Percentiles rank a stretch among this genome's conserved stretches.
phyloP scores from a whole-genome alignment of 1,284 basidiomycete genomes.

The Trichosporon ovoides region DNA sequence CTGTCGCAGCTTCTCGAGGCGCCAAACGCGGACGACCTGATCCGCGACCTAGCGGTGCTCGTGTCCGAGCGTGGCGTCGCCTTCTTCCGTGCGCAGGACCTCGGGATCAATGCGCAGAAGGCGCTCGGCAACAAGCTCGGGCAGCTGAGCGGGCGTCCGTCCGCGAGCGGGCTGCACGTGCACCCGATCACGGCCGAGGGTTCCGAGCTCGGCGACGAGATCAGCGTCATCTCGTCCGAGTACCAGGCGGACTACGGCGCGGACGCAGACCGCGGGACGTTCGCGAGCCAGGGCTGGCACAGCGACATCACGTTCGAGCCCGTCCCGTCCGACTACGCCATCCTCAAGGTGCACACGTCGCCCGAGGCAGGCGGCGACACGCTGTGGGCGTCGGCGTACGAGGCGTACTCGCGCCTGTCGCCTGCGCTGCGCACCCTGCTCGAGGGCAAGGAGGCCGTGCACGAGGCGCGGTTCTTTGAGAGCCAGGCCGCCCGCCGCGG shows the following conservation, averaged over 20 bases:
- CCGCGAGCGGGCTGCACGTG: constrained; percentile 21
- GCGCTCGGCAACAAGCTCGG: constrained; percentile 55
- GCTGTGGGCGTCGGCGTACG: constrained; percentile 56
- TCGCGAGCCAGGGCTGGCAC: constrained; percentile 41
- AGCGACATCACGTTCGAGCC: constrained; percentile 64
- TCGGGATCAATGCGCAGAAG: constrained; percentile 52
- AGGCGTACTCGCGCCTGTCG: constrained; percentile 62
- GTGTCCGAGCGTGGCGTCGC: constrained; percentile 65
- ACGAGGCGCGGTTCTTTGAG: constrained; percentile 56
- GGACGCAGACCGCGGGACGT: constrained; percentile 41
- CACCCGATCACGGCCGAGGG: constrained; percentile 38
- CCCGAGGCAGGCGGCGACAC: constrained; percentile 52
- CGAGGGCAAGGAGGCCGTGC: constrained; percentile 58
- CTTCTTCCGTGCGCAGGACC: constrained; percentile 61
- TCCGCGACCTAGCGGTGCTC: constrained; percentile 55
- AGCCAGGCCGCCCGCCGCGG: constrained; percentile 31
- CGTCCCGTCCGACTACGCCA: constrained; percentile 60
- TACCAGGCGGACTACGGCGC: constrained; percentile 59
- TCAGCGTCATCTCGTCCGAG: constrained; percentile 54
- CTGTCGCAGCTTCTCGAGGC: constrained; percentile 11
- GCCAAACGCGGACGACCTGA: constrained; percentile 33
- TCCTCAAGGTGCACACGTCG: constrained; percentile 57
- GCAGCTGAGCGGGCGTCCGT: constrained; percentile 57
- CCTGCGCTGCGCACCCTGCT: constrained; percentile 56
- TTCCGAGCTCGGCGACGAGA: constrained; percentile 51